Evolutionary conservation across 2,329 filamentous ascomycete species (phyloP).

Genomic region (Chaetoscypha palmicola): DNA sequence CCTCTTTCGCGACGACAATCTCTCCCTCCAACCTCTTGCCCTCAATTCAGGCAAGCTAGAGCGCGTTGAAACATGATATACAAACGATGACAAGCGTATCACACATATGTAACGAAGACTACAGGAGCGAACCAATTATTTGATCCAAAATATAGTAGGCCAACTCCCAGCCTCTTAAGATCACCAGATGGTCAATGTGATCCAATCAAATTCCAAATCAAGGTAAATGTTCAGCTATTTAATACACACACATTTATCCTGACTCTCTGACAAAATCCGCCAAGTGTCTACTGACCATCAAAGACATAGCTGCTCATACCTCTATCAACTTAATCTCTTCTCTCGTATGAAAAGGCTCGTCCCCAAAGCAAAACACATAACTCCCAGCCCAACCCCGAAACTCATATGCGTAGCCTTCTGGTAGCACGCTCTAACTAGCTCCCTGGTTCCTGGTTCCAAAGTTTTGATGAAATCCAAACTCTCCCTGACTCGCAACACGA

Average conservation of each 20-base stretch:
- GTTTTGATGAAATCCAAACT: constrained; percentile 62
- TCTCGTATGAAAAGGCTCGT: constrained; percentile 48
- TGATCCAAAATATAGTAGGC: neutral
- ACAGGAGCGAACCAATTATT: neutral
- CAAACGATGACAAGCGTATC: too few relatives aligned
- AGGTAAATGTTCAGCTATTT: too few relatives aligned
- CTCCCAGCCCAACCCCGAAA: constrained; percentile 34
- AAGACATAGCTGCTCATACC: too few relatives aligned
- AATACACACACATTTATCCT: too few relatives aligned
- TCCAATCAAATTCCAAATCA: too few relatives aligned
- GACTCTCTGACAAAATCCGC: neutral
- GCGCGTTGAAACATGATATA: too few relatives aligned
- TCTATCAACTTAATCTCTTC: constrained; percentile 38
- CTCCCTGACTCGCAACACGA: constrained; percentile 62
- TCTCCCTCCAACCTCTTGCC: neutral
- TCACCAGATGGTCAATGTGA: neutral
- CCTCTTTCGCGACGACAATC: neutral
- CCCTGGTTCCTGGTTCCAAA: constrained; percentile 52
- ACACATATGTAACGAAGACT: neutral
- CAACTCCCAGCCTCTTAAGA: neutral
- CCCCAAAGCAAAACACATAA: constrained; percentile 35
- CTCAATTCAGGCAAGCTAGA: neutral
- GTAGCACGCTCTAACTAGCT: constrained; percentile 60
- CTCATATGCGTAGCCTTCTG: constrained; percentile 38
- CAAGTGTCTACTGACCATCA: too few relatives aligned